Conservation (phyloP, 345 rosid genomes). For the Salix purpurea region DNA sequence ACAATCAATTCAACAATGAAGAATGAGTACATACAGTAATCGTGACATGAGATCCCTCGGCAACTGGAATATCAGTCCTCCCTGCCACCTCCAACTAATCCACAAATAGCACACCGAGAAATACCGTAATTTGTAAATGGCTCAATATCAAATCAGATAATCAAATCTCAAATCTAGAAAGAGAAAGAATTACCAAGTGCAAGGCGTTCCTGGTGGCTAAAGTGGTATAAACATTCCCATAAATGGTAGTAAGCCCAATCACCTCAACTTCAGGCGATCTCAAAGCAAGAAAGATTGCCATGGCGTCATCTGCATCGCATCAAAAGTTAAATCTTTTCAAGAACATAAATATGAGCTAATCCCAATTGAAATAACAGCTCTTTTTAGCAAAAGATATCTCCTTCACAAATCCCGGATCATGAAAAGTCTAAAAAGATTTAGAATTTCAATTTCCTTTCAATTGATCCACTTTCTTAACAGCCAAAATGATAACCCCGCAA, state of each 20-base stretch:
- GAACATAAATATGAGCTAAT: neutral
- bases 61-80: conserved; percentile 85
- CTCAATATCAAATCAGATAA: neutral
- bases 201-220: conserved; percentile 89
- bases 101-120: conserved; percentile 10
- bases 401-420: neutral
- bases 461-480: neutral
- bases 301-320: conserved; percentile 72
- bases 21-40: conserved; percentile 45
- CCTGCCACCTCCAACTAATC: conserved; percentile 82
- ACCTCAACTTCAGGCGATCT: conserved; percentile 89
- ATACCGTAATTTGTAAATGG: neutral
- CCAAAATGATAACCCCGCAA: neutral
- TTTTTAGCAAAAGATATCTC: neutral
- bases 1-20: no score
- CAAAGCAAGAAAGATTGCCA: conserved; percentile 84
- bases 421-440: neutral
- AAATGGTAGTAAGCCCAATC: conserved; percentile 92
- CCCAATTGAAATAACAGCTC: neutral
- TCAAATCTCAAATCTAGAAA: neutral
- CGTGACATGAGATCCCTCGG: conserved; percentile 91
- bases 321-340: neutral
- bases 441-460: neutral
- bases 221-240: conserved; percentile 80
- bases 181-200: conserved; percentile 62